phyloP scores from a whole-genome alignment of 2,329 filamentous ascomycete genomes.

The Stenocarpella maydis region DNA sequence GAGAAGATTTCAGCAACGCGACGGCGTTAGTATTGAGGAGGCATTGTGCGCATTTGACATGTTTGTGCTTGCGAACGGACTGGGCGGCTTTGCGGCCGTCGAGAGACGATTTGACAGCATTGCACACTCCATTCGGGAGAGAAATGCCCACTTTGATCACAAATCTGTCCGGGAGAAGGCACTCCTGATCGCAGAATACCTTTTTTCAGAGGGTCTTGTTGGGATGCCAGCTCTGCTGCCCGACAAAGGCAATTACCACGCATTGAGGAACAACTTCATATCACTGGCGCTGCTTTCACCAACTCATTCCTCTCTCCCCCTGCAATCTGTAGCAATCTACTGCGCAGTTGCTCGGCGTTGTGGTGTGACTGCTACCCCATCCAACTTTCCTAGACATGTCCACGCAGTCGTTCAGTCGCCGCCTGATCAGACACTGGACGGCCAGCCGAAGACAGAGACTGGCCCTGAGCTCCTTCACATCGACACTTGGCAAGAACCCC shows the following conservation, averaged over 20 bases:
- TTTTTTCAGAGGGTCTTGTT: conserved; percentile 61
- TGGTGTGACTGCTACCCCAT: conserved; percentile 68
- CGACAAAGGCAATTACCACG: conserved; percentile 58
- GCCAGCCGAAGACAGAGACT: conserved; percentile 36
- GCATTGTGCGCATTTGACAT: conserved; percentile 70
- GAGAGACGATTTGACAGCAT: conserved; percentile 49
- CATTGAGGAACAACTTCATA: conserved; percentile 72
- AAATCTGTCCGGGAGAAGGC: conserved; percentile 60
- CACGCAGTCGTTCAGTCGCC: conserved; percentile 62
- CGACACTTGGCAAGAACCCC: conserved; percentile 51
- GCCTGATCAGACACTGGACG: conserved; percentile 42
- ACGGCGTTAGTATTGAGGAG: conserved; percentile 61
- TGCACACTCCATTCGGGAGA: conserved; percentile 50
- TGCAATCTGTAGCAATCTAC: conserved; percentile 72
- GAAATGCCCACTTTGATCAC: conserved; percentile 52
- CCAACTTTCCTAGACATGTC: conserved; percentile 72
- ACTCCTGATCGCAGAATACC: conserved; percentile 58
- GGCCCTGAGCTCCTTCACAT: conserved; percentile 60
- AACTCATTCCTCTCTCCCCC: conserved; percentile 62
- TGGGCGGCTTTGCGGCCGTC: conserved; percentile 53
- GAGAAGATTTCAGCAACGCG: conserved; percentile 57
- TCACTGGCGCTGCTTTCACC: conserved; percentile 63
- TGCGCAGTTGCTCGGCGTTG: conserved; percentile 67
- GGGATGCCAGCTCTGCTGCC: conserved; percentile 43
- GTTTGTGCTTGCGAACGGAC: conserved; percentile 61